phyloP scores from a whole-genome alignment of 1,139 yeast species.

The Suhomyces atakaporum region DNA sequence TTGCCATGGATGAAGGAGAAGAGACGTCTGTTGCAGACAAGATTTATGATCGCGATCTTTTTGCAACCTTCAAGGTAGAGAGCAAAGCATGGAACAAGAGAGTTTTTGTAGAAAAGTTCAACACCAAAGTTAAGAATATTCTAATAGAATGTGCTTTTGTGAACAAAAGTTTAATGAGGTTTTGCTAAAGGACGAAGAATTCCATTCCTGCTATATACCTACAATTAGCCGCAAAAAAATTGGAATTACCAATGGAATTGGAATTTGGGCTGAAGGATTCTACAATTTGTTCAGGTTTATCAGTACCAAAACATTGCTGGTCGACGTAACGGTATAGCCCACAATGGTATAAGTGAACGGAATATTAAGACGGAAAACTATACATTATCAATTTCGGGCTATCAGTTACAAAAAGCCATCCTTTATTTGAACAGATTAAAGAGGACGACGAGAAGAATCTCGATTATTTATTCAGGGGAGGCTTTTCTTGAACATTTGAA shows the following conservation, averaged over 20 bases:
- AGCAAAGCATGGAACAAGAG: no score
- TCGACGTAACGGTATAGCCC: neutral
- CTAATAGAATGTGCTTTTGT: neutral
- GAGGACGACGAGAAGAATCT: no score
- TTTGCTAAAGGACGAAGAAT: neutral
- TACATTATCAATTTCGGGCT: neutral
- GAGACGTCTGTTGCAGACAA: no score
- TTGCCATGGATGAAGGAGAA: no score
- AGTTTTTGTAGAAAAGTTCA: no score
- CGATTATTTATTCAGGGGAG: no score
- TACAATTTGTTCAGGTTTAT: neutral
- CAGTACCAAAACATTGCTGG: neutral
- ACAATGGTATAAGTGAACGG: neutral
- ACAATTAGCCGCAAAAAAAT: neutral
- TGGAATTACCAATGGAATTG: neutral
- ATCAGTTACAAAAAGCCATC: neutral
- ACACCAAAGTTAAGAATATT: neutral
- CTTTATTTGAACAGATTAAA: neutral
- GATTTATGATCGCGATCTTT: no score
- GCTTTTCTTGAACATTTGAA: no score
- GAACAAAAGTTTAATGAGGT: neutral
- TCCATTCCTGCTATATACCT: neutral
- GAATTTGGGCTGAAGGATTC: no score
- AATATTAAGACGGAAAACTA: neutral
- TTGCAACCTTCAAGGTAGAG: no score